A percentile compares a stretch with the other conserved stretches of the same genome.
Conservation (phyloP, 1,139 yeast genomes). For the Sugiyamaella paludigena region DNA sequence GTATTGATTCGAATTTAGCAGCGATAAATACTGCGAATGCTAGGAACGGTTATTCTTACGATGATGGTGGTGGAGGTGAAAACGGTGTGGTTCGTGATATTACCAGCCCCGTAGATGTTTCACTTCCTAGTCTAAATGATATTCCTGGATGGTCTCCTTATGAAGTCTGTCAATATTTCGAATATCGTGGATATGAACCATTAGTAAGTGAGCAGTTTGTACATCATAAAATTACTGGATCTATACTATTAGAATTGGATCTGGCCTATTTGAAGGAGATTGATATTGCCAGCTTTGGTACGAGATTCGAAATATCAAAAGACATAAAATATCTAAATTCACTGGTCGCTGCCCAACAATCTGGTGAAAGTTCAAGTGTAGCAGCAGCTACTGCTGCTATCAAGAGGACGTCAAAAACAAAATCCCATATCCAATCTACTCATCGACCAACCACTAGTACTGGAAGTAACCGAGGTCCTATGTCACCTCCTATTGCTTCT, state of each 20-base stretch:
- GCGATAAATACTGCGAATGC: too few relatives aligned
- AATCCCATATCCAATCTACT: not conserved
- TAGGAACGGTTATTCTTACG: too few relatives aligned
- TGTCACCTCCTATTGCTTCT: constrained; percentile 5
- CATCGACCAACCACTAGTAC: constrained; percentile 1
- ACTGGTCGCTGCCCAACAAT: constrained; percentile 15
- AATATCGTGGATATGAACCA: constrained; percentile 68
- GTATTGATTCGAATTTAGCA: too few relatives aligned
- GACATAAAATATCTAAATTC: constrained; percentile 69
- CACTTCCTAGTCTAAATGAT: constrained; percentile 14
- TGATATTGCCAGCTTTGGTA: constrained; percentile 90
- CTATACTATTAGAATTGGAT: constrained; percentile 79
- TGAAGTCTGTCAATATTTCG: constrained; percentile 78
- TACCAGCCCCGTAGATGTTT: not conserved
- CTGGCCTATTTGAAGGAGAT: constrained; percentile 83
- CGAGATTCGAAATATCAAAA: constrained; percentile 85
- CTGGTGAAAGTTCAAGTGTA: constrained; percentile 9
- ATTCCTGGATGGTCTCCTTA: constrained; percentile 71
- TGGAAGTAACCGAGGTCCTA: constrained; percentile 1
- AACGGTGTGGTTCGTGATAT: not conserved
- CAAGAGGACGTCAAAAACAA: constrained; percentile 4
- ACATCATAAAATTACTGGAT: constrained; percentile 85
- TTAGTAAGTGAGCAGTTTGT: constrained; percentile 75
- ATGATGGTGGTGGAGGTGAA: too few relatives aligned
- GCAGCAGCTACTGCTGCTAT: constrained; percentile 10